A percentile compares a stretch with the other conserved stretches of the same genome.
phyloP scores from a whole-genome alignment of 176 grass and related monocot species.

The Oryza punctata region DNA sequence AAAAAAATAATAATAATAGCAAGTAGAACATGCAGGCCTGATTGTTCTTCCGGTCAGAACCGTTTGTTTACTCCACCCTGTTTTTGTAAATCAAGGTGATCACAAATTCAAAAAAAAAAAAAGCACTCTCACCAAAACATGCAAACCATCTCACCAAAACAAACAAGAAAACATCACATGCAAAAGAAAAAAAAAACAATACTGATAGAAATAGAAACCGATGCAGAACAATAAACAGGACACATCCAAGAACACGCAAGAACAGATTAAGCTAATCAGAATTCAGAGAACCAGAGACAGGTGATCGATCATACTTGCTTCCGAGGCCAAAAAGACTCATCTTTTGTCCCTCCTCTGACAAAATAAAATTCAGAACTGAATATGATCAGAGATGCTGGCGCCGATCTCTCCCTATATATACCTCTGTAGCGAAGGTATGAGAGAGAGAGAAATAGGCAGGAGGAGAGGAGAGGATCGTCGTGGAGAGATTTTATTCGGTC shows the following conservation, averaged over 20 bases:
- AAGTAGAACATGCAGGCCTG: not conserved
- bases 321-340: constrained; percentile 92
- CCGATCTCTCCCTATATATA: constrained; percentile 12
- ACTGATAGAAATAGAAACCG: not conserved
- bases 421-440: not conserved
- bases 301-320: constrained; percentile 59
- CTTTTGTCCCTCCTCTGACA: constrained; percentile 13
- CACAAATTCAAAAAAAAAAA: not conserved
- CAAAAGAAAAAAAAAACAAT: not conserved
- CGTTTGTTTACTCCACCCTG: not conserved
- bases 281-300: not conserved
- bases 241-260: not conserved
- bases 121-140: not conserved
- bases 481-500: constrained; percentile 26
- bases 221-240: not conserved
- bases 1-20: not conserved
- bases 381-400: constrained; percentile 3
- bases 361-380: not conserved
- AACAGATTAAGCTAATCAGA: not conserved
- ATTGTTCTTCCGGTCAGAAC: not conserved
- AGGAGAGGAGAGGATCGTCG: not conserved
- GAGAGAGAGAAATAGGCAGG: not conserved
- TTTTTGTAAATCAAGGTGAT: not conserved
- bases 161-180: not conserved
- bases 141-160: not conserved